Conservation (phyloP, 129 eudicot genomes). For the Calendula officinalis region DNA sequence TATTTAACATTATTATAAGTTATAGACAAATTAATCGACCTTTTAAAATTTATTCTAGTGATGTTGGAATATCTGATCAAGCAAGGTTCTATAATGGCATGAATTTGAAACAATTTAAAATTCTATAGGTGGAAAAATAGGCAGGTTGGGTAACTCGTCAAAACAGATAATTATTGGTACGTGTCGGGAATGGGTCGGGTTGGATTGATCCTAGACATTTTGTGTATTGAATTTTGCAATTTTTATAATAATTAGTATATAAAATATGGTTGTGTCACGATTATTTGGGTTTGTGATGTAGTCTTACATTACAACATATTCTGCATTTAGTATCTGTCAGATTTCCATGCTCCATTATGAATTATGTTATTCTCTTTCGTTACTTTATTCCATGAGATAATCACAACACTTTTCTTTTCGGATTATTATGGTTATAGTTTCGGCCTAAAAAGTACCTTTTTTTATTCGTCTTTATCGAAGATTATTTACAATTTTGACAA, state of each 20-base stretch:
- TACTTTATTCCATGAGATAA: not conserved
- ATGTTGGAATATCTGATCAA: slow-evolving; percentile 1
- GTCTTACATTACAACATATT: not conserved
- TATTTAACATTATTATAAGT: not conserved
- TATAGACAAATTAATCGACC: not conserved
- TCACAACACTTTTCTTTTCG: slow-evolving; percentile 10
- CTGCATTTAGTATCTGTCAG: not conserved
- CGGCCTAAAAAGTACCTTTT: not conserved
- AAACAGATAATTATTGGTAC: not conserved
- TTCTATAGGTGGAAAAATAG: not conserved
- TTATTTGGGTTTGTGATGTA: slow-evolving; percentile 5
- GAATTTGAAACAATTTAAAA: not conserved
- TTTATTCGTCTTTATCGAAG: not conserved
- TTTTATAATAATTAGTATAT: not conserved
- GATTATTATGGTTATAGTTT: not conserved
- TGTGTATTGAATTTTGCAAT: not conserved
- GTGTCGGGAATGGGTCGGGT: not conserved
- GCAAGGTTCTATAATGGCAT: not conserved
- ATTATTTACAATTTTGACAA: not conserved
- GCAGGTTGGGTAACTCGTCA: slow-evolving; percentile 1
- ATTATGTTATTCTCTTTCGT: slow-evolving; percentile 3
- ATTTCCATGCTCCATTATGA: slow-evolving; percentile 8
- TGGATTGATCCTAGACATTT: not conserved
- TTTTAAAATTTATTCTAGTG: not conserved
- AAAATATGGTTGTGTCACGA: not conserved